Conservation (phyloP, 345 rosid genomes). For the Turritis glabra region DNA sequence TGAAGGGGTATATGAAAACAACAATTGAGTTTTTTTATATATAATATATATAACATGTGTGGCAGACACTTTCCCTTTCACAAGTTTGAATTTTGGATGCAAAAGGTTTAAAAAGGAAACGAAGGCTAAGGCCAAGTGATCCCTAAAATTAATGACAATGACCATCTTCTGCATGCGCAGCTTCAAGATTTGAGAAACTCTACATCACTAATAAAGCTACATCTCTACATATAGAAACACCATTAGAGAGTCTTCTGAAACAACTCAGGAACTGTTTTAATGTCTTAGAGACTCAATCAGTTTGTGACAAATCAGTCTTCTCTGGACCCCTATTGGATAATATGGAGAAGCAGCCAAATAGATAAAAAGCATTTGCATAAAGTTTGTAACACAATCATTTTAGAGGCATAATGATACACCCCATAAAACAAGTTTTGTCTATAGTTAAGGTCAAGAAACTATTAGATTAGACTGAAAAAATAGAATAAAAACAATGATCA, state of each 20-base stretch:
- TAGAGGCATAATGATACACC: slow-evolving; percentile 36
- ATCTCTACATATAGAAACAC: slow-evolving; percentile 16
- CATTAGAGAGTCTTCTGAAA: slow-evolving; percentile 31
- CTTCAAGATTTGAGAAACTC: slow-evolving; percentile 30
- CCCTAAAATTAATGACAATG: slow-evolving; percentile 24
- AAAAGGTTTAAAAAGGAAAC: slow-evolving; percentile 17
- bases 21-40: background rate
- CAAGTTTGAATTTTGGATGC: slow-evolving; percentile 30
- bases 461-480: slow-evolving; percentile 16
- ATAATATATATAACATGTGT: slow-evolving; percentile 22
- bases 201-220: slow-evolving; percentile 33
- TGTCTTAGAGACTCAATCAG: slow-evolving; percentile 18
- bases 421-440: slow-evolving; percentile 20
- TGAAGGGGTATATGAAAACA: slow-evolving; percentile 18
- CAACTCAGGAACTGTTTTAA: slow-evolving; percentile 24
- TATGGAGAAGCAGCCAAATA: slow-evolving; percentile 15
- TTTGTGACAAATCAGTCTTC: slow-evolving; percentile 31
- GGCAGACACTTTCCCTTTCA: slow-evolving; percentile 41
- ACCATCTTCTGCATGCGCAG: slow-evolving; percentile 34
- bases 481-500: slow-evolving; percentile 19
- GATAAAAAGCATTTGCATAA: slow-evolving; percentile 29
- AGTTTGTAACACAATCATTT: slow-evolving; percentile 40
- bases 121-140: slow-evolving; percentile 18
- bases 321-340: slow-evolving; percentile 5
- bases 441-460: slow-evolving; percentile 22